Conservation (phyloP, 2,329 filamentous ascomycete species). For the Talaromyces sp. region DNA sequence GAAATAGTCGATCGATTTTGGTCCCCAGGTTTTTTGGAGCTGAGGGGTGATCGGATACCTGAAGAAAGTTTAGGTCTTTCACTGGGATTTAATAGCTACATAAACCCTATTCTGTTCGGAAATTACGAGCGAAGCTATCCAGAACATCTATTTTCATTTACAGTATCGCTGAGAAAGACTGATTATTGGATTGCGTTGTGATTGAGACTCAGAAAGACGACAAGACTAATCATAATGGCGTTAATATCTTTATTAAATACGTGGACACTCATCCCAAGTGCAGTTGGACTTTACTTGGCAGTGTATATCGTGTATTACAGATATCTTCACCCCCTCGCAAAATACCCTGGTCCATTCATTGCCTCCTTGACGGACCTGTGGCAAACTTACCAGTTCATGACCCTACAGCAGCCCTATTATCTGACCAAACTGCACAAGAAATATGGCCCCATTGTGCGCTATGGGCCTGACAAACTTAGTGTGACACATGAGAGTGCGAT, state of each 20-base stretch:
- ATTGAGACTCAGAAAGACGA: background rate
- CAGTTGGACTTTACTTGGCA: background rate
- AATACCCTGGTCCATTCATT: conserved; percentile 26
- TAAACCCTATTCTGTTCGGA: background rate
- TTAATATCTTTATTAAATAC: background rate
- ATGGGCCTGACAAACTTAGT: conserved; percentile 27
- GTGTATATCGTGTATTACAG: conserved; percentile 2
- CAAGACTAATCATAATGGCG: background rate
- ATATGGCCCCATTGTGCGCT: conserved; percentile 24
- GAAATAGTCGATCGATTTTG: background rate
- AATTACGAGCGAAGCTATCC: background rate
- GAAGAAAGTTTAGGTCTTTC: background rate
- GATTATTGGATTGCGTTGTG: too few relatives aligned
- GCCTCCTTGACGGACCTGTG: conserved; percentile 29
- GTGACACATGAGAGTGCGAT: conserved; percentile 24
- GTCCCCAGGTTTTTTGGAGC: background rate
- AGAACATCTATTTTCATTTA: background rate
- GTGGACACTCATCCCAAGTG: background rate
- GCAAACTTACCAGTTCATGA: conserved; percentile 23
- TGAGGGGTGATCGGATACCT: background rate
- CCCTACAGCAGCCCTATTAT: conserved; percentile 17
- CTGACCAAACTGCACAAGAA: conserved; percentile 21
- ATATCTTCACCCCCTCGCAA: conserved; percentile 24
- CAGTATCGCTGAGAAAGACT: background rate
- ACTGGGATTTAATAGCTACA: background rate